These are phyloP conservation scores for Pestalotiopsis sp. DNA, from an alignment of 2,329 filamentous ascomycete species.

Conservation along the genomic window DNA sequence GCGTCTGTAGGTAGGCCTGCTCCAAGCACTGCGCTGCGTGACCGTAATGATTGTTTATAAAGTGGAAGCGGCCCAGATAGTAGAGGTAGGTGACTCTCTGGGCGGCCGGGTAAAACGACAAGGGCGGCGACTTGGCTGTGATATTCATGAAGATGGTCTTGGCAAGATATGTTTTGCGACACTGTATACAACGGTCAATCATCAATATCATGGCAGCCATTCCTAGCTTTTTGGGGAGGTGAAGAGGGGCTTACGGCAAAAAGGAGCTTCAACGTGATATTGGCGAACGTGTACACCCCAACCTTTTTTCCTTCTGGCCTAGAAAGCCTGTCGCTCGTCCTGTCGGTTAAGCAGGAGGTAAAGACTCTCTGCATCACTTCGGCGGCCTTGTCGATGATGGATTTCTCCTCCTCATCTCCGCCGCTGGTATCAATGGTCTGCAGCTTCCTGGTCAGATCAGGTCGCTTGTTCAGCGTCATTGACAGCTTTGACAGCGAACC, in stretches of 20 bases:
- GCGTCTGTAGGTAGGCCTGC: constrained; percentile 75
- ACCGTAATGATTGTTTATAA: constrained; percentile 81
- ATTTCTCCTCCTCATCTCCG: constrained; percentile 71
- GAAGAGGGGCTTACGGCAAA: constrained; percentile 64
- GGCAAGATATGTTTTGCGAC: constrained; percentile 79
- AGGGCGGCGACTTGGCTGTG: constrained; percentile 77
- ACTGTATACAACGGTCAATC: constrained; percentile 45
- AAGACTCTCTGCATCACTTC: constrained; percentile 91
- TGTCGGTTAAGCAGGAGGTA: constrained; percentile 84
- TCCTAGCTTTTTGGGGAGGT: neutral
- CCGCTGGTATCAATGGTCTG: constrained; percentile 57
- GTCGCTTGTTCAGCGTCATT: constrained; percentile 79
- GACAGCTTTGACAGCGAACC: constrained; percentile 80
- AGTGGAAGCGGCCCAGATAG: constrained; percentile 89
- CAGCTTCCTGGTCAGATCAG: constrained; percentile 74
- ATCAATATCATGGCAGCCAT: neutral
- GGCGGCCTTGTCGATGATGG: constrained; percentile 83
- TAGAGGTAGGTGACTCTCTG: constrained; percentile 93
- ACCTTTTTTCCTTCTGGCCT: constrained; percentile 81
- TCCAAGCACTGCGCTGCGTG: constrained; percentile 77
- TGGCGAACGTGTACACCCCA: constrained; percentile 90
- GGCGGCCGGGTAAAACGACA: constrained; percentile 79
- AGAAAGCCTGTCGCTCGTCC: constrained; percentile 66
- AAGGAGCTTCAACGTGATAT: constrained; percentile 84
- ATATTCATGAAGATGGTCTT: constrained; percentile 91